Evolutionary conservation across 805 yeast genomes (phyloP), one percentile per base, ranked within the genome.

Genomic region (Myxozyma melibiosi): DNA sequence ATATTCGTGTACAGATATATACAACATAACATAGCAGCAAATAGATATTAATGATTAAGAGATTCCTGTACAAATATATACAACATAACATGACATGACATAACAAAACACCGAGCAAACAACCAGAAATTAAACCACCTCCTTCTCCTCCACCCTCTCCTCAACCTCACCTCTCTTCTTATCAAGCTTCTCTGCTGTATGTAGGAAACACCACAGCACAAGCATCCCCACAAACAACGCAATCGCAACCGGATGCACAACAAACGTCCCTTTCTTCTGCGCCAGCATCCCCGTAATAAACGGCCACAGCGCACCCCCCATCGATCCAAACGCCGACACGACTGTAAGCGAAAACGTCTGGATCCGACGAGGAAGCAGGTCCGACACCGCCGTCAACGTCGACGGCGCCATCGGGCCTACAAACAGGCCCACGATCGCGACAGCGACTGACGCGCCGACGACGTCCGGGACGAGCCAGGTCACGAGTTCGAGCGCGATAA

Each of bases 271-370:
- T 31, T 43, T 41, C 11, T 42, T 34, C 57, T 76, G 74, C 27
- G 78, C 68, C 2, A 76, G 53, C 34, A 68, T 65, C 5, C 96
- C 95, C 33, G 84, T 76, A 1, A 81, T 47, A 59, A 83, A 85
- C 0, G 95, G 94, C 16, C 88, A 61, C 0, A 81, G 76, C 0
- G 95, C 92, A 18, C 86, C 88, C 0, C 96, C 96, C n/a, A 84
- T 81, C 1, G 92, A 90, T 4, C 95, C 96, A 58, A 88, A 68
- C 0, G 94, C 91, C 53, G 90, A 83, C 20, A 85, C 80, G 51
- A 86, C 74, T 0, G 95, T 90, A 5, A 88, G 78, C 1, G 90
- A 90, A n/a, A 81, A 71, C 4, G 86, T 79, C 53, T 86, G 86
- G 48, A 78, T 72, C 38, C 75, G 76, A 25, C 74, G 72, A 0